Conservation (phyloP, 148 eudicot species). For the Camellia japonica region DNA sequence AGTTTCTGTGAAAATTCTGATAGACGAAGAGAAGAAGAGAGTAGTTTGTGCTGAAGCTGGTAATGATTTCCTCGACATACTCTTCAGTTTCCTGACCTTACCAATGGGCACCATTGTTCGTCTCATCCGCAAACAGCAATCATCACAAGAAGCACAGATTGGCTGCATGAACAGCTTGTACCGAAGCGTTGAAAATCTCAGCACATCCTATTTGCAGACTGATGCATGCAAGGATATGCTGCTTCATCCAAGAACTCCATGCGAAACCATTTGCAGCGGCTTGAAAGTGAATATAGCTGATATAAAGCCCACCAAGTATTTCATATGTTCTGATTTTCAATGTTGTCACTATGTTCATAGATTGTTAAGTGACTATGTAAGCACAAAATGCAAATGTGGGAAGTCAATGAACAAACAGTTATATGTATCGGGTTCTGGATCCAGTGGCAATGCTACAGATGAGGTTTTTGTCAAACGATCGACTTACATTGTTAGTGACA, state of each 20-base stretch:
- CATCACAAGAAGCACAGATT: not conserved
- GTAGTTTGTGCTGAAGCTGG: not conserved
- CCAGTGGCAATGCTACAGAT: not conserved
- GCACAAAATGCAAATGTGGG: not conserved
- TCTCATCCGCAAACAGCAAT: not conserved
- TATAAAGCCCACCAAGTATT: not conserved
- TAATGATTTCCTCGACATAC: not conserved
- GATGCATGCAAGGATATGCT: slow-evolving; percentile 1
- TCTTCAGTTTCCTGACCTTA: not conserved
- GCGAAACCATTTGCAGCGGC: not conserved
- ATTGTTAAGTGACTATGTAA: not conserved
- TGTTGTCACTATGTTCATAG: not conserved
- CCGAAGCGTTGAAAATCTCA: not conserved
- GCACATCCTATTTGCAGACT: not conserved
- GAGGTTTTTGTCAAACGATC: not conserved
- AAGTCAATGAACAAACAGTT: not conserved
- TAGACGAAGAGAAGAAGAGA: not conserved
- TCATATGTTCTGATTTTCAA: not conserved
- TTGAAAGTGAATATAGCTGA: not conserved
- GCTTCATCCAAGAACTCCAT: not conserved
- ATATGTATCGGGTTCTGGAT: too few species aligned
- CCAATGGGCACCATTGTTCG: not conserved
- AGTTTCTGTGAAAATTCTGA: not conserved
- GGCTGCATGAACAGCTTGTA: slow-evolving; percentile 6
- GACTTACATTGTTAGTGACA: not conserved